Evolutionary conservation across 306 rosid species (phyloP).

Genomic region (Castanea sativa): DNA sequence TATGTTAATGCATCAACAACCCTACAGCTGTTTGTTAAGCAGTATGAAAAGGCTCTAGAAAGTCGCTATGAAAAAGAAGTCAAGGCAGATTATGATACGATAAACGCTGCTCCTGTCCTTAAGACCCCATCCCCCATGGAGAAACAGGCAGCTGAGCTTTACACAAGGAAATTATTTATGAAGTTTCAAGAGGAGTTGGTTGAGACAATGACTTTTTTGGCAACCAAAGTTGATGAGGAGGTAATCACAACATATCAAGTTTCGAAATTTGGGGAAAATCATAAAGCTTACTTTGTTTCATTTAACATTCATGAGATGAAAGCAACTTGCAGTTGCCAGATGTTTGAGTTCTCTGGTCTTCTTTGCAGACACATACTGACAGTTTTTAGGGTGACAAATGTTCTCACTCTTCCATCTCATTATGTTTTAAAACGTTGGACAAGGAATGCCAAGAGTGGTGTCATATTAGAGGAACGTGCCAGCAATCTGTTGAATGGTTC

Average conservation of each 20-base stretch:
- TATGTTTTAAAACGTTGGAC: constrained; percentile 35
- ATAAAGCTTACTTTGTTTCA: constrained; percentile 21
- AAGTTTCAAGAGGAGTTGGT: constrained; percentile 38
- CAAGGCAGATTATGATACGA: constrained; percentile 32
- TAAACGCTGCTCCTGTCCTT: constrained; percentile 26
- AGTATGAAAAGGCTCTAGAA: constrained; percentile 37
- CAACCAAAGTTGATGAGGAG: constrained; percentile 29
- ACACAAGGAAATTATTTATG: constrained; percentile 35
- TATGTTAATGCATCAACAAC: constrained; percentile 40
- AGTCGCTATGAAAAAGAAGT: constrained; percentile 36
- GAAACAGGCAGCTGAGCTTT: constrained; percentile 34
- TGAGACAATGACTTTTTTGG: constrained; percentile 33
- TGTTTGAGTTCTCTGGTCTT: constrained; percentile 30
- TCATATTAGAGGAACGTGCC: constrained; percentile 25
- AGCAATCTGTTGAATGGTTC: constrained; percentile 19
- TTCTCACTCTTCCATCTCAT: constrained; percentile 37
- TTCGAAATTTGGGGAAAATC: constrained; percentile 30
- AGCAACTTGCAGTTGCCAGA: constrained; percentile 33
- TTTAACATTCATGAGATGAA: constrained; percentile 25
- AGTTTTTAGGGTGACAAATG: constrained; percentile 39
- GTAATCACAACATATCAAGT: constrained; percentile 18
- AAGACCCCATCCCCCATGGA: constrained; percentile 45
- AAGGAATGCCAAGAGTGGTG: constrained; percentile 39
- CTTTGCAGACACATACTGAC: constrained; percentile 38
- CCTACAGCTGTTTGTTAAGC: constrained; percentile 33